phyloP scores from a whole-genome alignment of 2,329 filamentous ascomycete species.

The Microcyclosporella mali region DNA sequence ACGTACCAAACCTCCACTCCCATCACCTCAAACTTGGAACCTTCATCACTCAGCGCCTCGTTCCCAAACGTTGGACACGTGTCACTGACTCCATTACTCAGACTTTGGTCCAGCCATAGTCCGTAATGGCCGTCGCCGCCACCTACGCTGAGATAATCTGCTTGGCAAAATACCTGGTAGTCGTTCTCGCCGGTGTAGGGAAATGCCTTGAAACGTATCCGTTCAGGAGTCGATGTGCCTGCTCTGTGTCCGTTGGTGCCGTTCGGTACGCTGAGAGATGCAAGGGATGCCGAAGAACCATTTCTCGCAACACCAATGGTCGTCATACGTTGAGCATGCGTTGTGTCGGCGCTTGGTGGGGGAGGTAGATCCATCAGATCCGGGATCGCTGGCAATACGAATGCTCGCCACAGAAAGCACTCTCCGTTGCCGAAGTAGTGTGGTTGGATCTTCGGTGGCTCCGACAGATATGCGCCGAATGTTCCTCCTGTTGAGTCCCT shows the following conservation, averaged over 20 bases:
- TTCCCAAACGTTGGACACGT: slow-evolving; percentile 90
- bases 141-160: slow-evolving; percentile 76
- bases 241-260: slow-evolving; percentile 21
- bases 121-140: slow-evolving; percentile 85
- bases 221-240: slow-evolving; percentile 53
- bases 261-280: slow-evolving; percentile 21
- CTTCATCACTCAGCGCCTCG: slow-evolving; percentile 86
- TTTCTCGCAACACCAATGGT: slow-evolving; percentile 41
- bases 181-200: slow-evolving; percentile 94
- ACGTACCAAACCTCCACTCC: slow-evolving; percentile 93
- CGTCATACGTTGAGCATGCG: slow-evolving; percentile 55
- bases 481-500: slow-evolving; percentile 68
- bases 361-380: slow-evolving; percentile 57
- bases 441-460: slow-evolving; percentile 70
- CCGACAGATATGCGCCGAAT: slow-evolving; percentile 91
- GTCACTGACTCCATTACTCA: slow-evolving; percentile 78
- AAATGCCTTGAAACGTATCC: slow-evolving; percentile 93
- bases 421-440: slow-evolving; percentile 96
- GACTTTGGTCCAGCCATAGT: slow-evolving; percentile 81
- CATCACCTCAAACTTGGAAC: slow-evolving; percentile 82
- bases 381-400: slow-evolving; percentile 53
- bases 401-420: slow-evolving; percentile 84
- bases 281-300: slow-evolving; percentile 24
- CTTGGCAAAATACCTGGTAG: slow-evolving; percentile 91
- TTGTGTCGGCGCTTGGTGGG: slow-evolving; percentile 62